Conservation (phyloP, 2,329 filamentous ascomycete species). For the Aspergillus unguis region DNA sequence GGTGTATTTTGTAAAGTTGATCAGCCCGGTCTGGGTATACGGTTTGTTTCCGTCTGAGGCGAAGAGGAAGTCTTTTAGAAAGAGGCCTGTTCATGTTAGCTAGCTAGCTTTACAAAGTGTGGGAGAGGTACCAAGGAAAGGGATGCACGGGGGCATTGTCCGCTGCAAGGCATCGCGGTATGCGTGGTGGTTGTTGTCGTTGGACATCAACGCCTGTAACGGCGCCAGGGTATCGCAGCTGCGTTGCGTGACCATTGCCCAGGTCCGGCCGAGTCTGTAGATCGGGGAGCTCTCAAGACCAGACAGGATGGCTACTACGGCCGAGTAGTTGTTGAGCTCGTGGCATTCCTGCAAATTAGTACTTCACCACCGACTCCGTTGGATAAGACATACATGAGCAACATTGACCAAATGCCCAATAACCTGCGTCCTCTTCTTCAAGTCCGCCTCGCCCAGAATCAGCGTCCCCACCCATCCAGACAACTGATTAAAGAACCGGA, state of each 20-base stretch:
- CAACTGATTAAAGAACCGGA: conserved; percentile 92
- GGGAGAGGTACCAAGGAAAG: conserved; percentile 70
- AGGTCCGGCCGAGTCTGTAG: conserved; percentile 82
- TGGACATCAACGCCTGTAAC: conserved; percentile 87
- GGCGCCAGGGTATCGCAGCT: conserved; percentile 72
- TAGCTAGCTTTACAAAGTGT: neutral
- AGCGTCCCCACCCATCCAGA: conserved; percentile 98
- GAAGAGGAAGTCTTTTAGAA: conserved; percentile 90
- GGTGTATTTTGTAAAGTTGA: conserved; percentile 43
- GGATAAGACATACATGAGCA: conserved; percentile 63
- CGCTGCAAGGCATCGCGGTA: conserved; percentile 69
- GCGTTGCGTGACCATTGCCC: conserved; percentile 82
- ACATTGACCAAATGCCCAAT: conserved; percentile 95
- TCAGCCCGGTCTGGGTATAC: conserved; percentile 81
- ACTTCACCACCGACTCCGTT: neutral
- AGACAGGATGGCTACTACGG: conserved; percentile 89
- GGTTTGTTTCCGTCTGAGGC: conserved; percentile 95
- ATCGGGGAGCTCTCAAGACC: conserved; percentile 88
- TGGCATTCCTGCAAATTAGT: conserved; percentile 70
- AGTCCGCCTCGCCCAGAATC: conserved; percentile 85
- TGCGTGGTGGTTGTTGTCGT: conserved; percentile 75
- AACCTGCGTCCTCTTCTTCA: conserved; percentile 86
- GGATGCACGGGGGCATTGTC: conserved; percentile 89
- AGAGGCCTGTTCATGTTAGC: conserved; percentile 62
- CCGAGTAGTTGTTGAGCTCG: conserved; percentile 86